Conservation (phyloP, 1,139 yeast genomes). For the Candida sojae region DNA sequence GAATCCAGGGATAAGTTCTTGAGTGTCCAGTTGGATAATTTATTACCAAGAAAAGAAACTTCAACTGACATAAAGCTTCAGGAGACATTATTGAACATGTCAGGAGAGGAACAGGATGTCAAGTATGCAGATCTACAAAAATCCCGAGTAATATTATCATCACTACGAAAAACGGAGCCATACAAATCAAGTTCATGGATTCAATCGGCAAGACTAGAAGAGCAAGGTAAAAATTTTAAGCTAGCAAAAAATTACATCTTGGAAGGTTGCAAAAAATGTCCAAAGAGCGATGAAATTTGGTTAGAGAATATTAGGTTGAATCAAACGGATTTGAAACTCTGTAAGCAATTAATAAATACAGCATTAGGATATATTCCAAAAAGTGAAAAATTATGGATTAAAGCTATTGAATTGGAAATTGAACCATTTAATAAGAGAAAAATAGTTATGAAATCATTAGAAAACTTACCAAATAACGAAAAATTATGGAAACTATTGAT, state of each 20-base stretch:
- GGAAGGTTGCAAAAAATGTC: conserved; percentile 74
- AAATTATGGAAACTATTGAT: conserved; percentile 57
- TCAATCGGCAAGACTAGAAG: conserved; percentile 81
- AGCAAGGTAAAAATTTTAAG: conserved; percentile 54
- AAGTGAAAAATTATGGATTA: conserved; percentile 70
- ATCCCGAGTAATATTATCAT: conserved; percentile 61
- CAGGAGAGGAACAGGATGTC: conserved; percentile 13
- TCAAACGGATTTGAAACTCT: conserved; percentile 39
- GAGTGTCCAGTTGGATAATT: conserved; percentile 45
- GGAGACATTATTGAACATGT: conserved; percentile 11
- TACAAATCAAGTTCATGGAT: conserved; percentile 82
- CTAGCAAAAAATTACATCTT: conserved; percentile 63
- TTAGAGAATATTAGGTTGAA: conserved; percentile 75
- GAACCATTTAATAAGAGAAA: conserved; percentile 53
- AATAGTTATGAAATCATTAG: conserved; percentile 63
- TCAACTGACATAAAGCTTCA: conserved; percentile 40
- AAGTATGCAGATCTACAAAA: conserved; percentile 27
- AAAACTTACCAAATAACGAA: conserved; percentile 47
- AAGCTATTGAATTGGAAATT: conserved; percentile 65
- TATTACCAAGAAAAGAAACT: conserved; percentile 20
- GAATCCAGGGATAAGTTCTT: conserved; percentile 55
- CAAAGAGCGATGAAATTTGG: conserved; percentile 77
- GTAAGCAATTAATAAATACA: conserved; percentile 62
- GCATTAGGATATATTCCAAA: conserved; percentile 61
- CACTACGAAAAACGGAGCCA: conserved; percentile 75